These are phyloP conservation scores for Allomyces macrogynus DNA, from an alignment of 192 early-diverging fungal species.

Conservation along the genomic window DNA sequence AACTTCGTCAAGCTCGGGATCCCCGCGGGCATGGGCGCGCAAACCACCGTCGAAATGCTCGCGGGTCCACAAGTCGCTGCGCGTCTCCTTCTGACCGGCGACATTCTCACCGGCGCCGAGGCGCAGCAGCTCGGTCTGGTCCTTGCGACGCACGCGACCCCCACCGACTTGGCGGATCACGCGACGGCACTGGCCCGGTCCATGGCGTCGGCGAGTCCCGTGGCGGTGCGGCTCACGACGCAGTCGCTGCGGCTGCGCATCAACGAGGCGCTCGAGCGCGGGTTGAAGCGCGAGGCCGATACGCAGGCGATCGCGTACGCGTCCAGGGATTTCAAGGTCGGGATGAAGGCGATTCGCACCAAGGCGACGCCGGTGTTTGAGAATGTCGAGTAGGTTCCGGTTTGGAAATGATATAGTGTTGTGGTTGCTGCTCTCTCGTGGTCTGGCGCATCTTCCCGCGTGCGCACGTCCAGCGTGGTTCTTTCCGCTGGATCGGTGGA, in stretches of 20 bases:
- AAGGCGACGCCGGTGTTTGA: neutral
- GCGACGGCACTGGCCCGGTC: constrained; percentile 6
- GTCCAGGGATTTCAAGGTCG: neutral
- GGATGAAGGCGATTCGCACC: neutral
- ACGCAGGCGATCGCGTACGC: constrained; percentile 6
- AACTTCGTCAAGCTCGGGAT: constrained; percentile 12
- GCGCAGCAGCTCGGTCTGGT: neutral
- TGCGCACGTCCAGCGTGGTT: too few species aligned
- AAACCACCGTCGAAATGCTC: constrained; percentile 10
- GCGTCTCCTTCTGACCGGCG: constrained; percentile 14
- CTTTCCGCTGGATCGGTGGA: too few species aligned
- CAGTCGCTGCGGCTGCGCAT: constrained; percentile 13
- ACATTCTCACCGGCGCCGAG: constrained; percentile 4
- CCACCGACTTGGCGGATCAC: neutral
- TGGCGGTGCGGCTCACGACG: constrained; percentile 10
- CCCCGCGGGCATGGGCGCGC: constrained; percentile 12
- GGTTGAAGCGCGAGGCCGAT: constrained; percentile 16
- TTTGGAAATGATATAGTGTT: too few species aligned
- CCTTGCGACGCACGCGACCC: neutral
- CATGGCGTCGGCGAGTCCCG: constrained; percentile 12
- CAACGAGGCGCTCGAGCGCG: constrained; percentile 5
- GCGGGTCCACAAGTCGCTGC: constrained; percentile 13
- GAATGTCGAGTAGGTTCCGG: too few species aligned
- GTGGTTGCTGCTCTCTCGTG: too few species aligned
- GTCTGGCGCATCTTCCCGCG: too few species aligned